phyloP scores from a whole-genome alignment of 495 filamentous ascomycete genomes.

The Niebla homalea region DNA sequence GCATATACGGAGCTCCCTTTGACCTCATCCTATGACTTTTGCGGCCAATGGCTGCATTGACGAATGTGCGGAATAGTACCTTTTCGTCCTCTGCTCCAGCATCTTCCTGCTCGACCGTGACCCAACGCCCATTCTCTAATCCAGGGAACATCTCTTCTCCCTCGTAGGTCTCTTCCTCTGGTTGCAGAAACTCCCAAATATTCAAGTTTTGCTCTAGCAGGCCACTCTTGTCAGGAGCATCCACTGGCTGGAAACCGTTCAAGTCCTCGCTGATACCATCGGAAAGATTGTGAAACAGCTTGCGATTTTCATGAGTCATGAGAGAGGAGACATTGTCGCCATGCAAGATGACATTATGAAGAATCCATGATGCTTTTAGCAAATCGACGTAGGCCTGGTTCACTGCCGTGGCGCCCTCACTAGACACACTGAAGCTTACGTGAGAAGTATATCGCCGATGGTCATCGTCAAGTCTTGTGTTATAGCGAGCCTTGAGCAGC shows the following conservation, averaged over 20 bases:
- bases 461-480: conserved; percentile 12
- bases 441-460: conserved; percentile 16
- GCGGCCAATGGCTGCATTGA: conserved; percentile 29
- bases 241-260: conserved; percentile 20
- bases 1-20: conserved; percentile 31
- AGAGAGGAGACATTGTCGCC: conserved; percentile 18
- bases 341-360: conserved; percentile 26
- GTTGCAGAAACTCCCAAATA: conserved; percentile 28
- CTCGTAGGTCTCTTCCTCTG: conserved; percentile 21
- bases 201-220: conserved; percentile 22
- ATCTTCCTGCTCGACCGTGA: conserved; percentile 28
- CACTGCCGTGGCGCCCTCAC: conserved; percentile 14
- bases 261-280: conserved; percentile 28
- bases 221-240: conserved; percentile 20
- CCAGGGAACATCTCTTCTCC: conserved; percentile 13
- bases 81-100: conserved; percentile 29
- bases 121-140: conserved; percentile 24
- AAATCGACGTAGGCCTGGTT: conserved; percentile 30
- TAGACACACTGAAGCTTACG: conserved; percentile 20
- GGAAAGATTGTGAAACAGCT: conserved; percentile 28
- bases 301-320: conserved; percentile 27
- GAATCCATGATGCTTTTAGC: conserved; percentile 31
- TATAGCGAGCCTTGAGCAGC: conserved; percentile 27
- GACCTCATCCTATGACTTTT: conserved; percentile 28
- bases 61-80: conserved; percentile 29